Base-by-base conservation (phyloP, 83 land plant genomes). In the Thuja plicata region DNA sequence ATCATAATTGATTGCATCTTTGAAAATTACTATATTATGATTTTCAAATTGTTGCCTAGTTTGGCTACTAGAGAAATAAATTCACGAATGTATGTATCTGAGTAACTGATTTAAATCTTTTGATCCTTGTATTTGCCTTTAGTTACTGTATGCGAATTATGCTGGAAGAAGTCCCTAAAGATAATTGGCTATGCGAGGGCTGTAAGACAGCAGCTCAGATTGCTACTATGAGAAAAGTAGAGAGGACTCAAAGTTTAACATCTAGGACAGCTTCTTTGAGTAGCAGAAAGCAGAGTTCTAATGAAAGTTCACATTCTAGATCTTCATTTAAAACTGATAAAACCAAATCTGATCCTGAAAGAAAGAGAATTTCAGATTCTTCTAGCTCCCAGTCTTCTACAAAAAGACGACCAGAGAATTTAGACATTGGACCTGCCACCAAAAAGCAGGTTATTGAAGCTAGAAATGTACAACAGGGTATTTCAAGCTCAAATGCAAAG, bases 131-230 rank as follows among this genome's bases (percentile, higher is more conserved):
- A 37, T 87, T 62, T 60, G 86, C 57, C 32, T 55, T 41, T 93
- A 97, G 99, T 50, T 97, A 97, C 78, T 96, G 96, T 91, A 97
- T 97, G 99, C 91, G 88, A 87, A 89, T 89, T 85, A 95, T 89
- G 92, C 55, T 95, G 88, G 92, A 89, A 37, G 89, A 93, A 84
- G 90, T 97, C 85, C 99, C 99, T 55, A 96, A 95, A 89, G 95
- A 96, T 78, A 91, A 95, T 32, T 97, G 99, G 99, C 86, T 94
- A n/a, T 97, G 99, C 89, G 99, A 97, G 90, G 93, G 91, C 86
- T 97, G 99, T 90, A 93, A 90, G 88, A 30, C 88, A 6, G 37
- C 88, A 6, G 84, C 90, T 48, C 92, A 93, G 82, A 88, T 89
- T 79, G 43, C 85, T 87, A 91, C 90, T 62, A 90, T 89, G 24